phyloP scores from a whole-genome alignment of 2,329 filamentous ascomycete species.

The Xylaria digitata region DNA sequence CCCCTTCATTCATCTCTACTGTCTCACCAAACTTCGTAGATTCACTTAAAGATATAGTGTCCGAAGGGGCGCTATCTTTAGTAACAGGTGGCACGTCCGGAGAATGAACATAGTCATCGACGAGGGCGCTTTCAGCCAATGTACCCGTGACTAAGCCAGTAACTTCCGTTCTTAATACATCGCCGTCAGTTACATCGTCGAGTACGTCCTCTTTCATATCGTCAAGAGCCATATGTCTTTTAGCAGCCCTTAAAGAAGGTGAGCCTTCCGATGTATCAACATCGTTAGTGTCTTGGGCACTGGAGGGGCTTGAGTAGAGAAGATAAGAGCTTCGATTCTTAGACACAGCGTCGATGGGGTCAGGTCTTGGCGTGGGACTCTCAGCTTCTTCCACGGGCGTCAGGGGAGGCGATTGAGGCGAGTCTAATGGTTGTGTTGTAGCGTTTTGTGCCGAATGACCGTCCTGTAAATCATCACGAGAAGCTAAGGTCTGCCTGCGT shows the following conservation, averaged over 20 bases:
- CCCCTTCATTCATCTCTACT: conserved; percentile 19
- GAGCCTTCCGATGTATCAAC: conserved; percentile 32
- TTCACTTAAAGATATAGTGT: conserved; percentile 1
- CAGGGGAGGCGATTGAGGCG: conserved; percentile 33
- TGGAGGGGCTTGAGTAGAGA: conserved; percentile 54
- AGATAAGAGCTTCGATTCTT: conserved; percentile 59
- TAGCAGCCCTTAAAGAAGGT: conserved; percentile 32
- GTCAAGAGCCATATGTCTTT: conserved; percentile 19
- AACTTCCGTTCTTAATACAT: conserved; percentile 9
- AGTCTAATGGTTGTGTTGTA: conserved; percentile 13
- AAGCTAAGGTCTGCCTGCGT: not conserved
- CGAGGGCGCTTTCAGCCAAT: conserved; percentile 18
- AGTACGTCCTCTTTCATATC: conserved; percentile 23
- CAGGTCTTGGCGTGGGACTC: conserved; percentile 47
- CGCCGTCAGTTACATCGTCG: conserved; percentile 9
- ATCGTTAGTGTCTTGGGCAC: conserved; percentile 43
- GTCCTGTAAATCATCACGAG: conserved; percentile 9
- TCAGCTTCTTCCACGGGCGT: conserved; percentile 36
- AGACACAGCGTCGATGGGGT: conserved; percentile 55
- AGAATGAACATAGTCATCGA: conserved; percentile 3
- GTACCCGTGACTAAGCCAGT: conserved; percentile 17
- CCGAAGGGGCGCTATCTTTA: conserved; percentile 19
- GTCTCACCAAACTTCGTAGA: not conserved
- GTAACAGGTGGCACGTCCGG: not conserved
- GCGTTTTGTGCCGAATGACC: conserved; percentile 11